Evolutionary conservation across 148 eudicot species (phyloP).

Genomic region (Rhododendron ferrugineum): DNA sequence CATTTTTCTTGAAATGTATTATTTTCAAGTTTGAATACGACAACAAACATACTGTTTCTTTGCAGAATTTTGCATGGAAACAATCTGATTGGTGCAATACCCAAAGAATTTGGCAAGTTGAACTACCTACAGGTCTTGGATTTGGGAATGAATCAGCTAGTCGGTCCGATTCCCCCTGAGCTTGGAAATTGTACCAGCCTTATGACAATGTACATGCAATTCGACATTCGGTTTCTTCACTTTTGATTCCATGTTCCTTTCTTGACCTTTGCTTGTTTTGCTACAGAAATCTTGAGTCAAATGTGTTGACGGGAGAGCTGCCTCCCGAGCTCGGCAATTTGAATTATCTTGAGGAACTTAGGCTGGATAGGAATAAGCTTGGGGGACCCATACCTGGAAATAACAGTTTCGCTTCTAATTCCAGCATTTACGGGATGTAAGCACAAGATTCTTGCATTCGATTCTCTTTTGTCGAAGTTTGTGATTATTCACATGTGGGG

Average conservation of each 20-base stretch:
- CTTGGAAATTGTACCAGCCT: constrained; percentile 61
- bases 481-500: background rate
- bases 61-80: constrained; percentile 78
- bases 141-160: constrained; percentile 68
- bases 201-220: constrained; percentile 48
- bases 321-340: constrained; percentile 66
- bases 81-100: constrained; percentile 70
- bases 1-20: background rate
- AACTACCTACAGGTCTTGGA: constrained; percentile 66
- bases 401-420: constrained; percentile 23
- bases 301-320: constrained; percentile 70
- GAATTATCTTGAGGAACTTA: constrained; percentile 67
- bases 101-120: constrained; percentile 69
- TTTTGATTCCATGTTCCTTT: background rate
- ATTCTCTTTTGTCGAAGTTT: background rate
- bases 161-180: constrained; percentile 75
- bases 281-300: constrained; percentile 72
- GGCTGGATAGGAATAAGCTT: constrained; percentile 81
- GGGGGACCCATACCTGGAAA: constrained; percentile 66
- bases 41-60: background rate
- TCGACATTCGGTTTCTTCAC: background rate
- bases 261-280: constrained; percentile 9
- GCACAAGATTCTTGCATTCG: constrained; percentile 14
- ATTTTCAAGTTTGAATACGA: background rate
- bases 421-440: constrained; percentile 56